Conservation (phyloP, 2,329 filamentous ascomycete species). For the Orbilia javanica region DNA sequence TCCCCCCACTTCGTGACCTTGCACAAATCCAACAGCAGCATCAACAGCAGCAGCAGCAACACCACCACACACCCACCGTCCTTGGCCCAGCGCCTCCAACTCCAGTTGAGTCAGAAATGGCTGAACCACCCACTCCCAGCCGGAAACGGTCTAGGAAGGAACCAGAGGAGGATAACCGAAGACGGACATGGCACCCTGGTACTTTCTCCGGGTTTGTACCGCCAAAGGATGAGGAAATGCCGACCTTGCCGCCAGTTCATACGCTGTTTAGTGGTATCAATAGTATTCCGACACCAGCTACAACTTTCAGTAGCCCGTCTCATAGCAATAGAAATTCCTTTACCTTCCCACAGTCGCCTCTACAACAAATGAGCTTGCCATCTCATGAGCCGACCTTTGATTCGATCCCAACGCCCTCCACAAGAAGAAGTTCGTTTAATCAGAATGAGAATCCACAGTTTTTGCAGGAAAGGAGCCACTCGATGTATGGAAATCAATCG, state of each 20-base stretch:
- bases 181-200: slow-evolving; percentile 62
- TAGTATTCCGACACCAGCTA: slow-evolving; percentile 55
- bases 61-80: neutral
- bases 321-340: slow-evolving; percentile 58
- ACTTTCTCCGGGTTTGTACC: slow-evolving; percentile 58
- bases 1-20: slow-evolving; percentile 53
- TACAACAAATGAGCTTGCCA: slow-evolving; percentile 55
- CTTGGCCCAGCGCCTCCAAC: slow-evolving; percentile 37
- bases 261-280: slow-evolving; percentile 55
- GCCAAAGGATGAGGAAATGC: slow-evolving; percentile 51
- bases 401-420: slow-evolving; percentile 47
- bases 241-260: slow-evolving; percentile 50
- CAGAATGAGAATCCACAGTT: slow-evolving; percentile 50
- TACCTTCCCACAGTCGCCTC: slow-evolving; percentile 55
- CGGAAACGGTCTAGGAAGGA: slow-evolving; percentile 58
- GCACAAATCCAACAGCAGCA: slow-evolving; percentile 41
- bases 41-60: slow-evolving; percentile 10
- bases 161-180: slow-evolving; percentile 60
- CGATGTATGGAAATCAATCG: slow-evolving; percentile 47
- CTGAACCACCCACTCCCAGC: slow-evolving; percentile 56
- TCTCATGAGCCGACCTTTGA: slow-evolving; percentile 45
- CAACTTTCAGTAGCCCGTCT: slow-evolving; percentile 56
- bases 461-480: slow-evolving; percentile 45
- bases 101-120: slow-evolving; percentile 56
- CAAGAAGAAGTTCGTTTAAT: slow-evolving; percentile 49